Evolutionary conservation across 2,329 filamentous ascomycete genomes (phyloP).

Genomic region (Lecanicillium sp.): DNA sequence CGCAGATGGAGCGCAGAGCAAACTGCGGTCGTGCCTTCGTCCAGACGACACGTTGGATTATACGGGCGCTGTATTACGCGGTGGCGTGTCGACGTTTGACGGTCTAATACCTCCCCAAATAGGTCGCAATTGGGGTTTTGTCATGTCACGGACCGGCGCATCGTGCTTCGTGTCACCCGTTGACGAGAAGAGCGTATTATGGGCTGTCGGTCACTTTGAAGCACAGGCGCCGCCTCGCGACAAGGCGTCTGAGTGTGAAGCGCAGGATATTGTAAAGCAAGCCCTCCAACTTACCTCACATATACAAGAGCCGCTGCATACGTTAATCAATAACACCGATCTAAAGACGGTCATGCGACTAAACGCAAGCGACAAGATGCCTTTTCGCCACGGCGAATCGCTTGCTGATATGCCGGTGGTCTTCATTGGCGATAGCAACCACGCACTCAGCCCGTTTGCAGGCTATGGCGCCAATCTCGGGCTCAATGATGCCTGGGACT

Average conservation of each 20-base stretch:
- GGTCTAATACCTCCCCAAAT: constrained; percentile 22
- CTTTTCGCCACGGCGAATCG: constrained; percentile 30
- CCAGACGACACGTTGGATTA: constrained; percentile 31
- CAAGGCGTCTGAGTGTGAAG: constrained; percentile 13
- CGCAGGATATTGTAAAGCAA: constrained; percentile 21
- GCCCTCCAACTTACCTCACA: constrained; percentile 22
- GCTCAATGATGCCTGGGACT: constrained; percentile 36
- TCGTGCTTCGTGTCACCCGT: constrained; percentile 37
- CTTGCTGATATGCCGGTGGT: constrained; percentile 21
- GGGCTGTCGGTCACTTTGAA: constrained; percentile 31
- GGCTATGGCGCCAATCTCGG: constrained; percentile 42
- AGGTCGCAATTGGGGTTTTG: constrained; percentile 31
- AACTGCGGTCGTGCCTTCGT: constrained; percentile 27
- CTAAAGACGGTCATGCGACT: constrained; percentile 26
- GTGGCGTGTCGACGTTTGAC: constrained; percentile 29
- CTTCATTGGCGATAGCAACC: constrained; percentile 43
- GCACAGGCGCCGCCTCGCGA: constrained; percentile 10
- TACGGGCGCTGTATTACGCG: constrained; percentile 29
- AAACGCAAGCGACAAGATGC: constrained; percentile 35
- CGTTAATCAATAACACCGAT: constrained; percentile 31
- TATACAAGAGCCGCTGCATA: constrained; percentile 30
- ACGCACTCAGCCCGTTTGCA: constrained; percentile 41
- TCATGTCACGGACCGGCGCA: constrained; percentile 28
- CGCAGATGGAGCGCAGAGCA: constrained; percentile 36
- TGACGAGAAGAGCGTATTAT: constrained; percentile 30